phyloP scores from a whole-genome alignment of 2,329 filamentous ascomycete species.

The Beauveria pseudobassiana region DNA sequence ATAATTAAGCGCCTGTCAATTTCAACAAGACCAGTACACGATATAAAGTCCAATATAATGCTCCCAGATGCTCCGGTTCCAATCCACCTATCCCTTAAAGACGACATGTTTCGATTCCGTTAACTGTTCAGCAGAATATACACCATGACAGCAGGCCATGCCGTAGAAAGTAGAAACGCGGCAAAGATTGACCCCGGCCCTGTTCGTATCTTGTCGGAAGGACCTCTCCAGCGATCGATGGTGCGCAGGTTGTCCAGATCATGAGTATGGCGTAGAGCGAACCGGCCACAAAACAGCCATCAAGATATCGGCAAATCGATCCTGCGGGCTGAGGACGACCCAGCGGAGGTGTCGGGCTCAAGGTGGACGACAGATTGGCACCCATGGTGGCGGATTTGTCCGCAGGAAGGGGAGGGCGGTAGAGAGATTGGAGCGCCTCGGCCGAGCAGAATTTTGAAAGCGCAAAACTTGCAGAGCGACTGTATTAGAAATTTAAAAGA shows the following conservation, averaged over 20 bases:
- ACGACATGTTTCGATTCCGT: neutral
- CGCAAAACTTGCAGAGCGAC: neutral
- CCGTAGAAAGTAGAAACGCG: constrained; percentile 26
- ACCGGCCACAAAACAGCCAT: constrained; percentile 26
- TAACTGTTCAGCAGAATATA: constrained; percentile 21
- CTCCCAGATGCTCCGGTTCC: neutral
- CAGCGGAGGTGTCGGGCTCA: constrained; percentile 30
- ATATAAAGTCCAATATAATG: neutral
- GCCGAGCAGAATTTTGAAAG: neutral
- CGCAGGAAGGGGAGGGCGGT: too few species aligned
- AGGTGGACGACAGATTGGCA: constrained; percentile 31
- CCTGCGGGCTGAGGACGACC: constrained; percentile 24
- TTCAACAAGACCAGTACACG: neutral
- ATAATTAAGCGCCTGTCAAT: constrained; percentile 2
- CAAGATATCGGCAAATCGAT: constrained; percentile 24
- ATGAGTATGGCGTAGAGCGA: constrained; percentile 32
- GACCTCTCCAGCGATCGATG: constrained; percentile 35
- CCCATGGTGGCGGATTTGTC: constrained; percentile 26
- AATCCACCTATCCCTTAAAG: neutral
- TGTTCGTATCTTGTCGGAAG: constrained; percentile 25
- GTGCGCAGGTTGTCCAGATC: constrained; percentile 34
- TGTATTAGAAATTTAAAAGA: neutral
- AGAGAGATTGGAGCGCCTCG: neutral
- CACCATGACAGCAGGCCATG: constrained; percentile 29
- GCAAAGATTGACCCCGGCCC: constrained; percentile 22